Percentiles rank a stretch among this genome's conserved stretches.
These are phyloP conservation scores for Globisporangium yorkense DNA, from an alignment of 352 stramenopile species.

Conservation along the genomic window DNA sequence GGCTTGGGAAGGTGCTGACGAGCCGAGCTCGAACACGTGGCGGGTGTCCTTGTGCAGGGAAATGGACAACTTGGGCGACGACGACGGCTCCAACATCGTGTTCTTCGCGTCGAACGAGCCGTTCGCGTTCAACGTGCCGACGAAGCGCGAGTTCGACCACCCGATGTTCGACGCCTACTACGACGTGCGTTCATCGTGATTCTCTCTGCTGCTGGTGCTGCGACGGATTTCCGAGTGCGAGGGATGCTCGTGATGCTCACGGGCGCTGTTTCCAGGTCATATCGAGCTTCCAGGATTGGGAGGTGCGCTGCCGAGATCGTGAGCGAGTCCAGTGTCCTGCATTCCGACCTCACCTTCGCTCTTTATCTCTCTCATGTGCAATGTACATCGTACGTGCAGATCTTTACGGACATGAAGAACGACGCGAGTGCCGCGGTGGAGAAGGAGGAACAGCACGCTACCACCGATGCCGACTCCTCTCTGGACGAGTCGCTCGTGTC, in stretches of 20 bases:
- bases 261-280: slow-evolving; percentile 1
- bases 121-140: slow-evolving; percentile 60
- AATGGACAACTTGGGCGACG: slow-evolving; percentile 33
- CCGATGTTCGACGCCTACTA: slow-evolving; percentile 47
- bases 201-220: background rate
- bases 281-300: slow-evolving; percentile 11
- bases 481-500: background rate
- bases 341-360: background rate
- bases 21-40: no score
- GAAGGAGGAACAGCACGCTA: background rate
- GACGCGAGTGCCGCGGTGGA: background rate
- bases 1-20: background rate
- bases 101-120: slow-evolving; percentile 70
- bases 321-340: background rate
- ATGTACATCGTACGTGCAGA: background rate
- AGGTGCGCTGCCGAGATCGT: background rate
- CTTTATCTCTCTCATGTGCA: background rate
- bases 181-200: slow-evolving; percentile 23
- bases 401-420: background rate
- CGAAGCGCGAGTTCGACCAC: slow-evolving; percentile 40
- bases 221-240: no score
- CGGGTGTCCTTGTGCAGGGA: slow-evolving; percentile 18
- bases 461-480: background rate
- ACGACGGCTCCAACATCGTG: slow-evolving; percentile 55
- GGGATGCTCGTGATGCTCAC: background rate